Evolutionary conservation across 768 basidiomycete species (phyloP), one percentile per base, ranked within the genome.

Genomic region (Pisolithus tinctorius): DNA sequence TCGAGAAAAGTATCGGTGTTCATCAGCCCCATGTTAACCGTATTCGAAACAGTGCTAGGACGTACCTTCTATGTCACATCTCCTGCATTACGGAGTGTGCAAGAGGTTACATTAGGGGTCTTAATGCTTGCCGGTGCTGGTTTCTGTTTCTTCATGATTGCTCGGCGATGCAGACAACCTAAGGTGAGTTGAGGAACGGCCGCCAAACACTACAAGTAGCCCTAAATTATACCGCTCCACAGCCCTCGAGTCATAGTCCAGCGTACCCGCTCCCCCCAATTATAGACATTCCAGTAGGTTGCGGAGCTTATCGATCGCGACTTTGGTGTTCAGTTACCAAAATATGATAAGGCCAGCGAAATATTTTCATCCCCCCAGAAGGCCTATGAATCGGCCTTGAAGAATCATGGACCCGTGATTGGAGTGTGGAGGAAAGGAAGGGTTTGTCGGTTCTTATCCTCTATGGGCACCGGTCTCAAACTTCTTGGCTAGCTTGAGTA

Each of bases 351-450:
- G 47, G 39, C 39, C 10, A 17, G 17, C 6, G 66, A 67, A 23
- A 67, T 70, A 20, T 68, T 65, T 53, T 49, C 50, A 7, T 56
- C 56, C 30, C 63, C 68, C 1, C 59, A 63, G 6, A 60, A 65
- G 47, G 66, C 67, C 1, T 70, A 70, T 34, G 64, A 64, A 39
- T 56, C 53, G 4, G 68, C 67, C 0, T 54, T 70, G 10, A 55
- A 50, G 16, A 48, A 58, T 16, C 52, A 67, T 43, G 66, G 68
- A 2, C 66, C 65, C 7, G 58, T 68, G 16, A 63, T 70, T 17
- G 45, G 45, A 9, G 45, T 45, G 27, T 45, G 45, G 45, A 26
- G 45, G 13, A 45, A 45, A 27, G 67, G 63, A 20, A 29, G 48
- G 41, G 69, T 67, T 20, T 30, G 62, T 57, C 10, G 9, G 23